Percentiles rank a stretch among this genome's conserved stretches.
phyloP scores from a whole-genome alignment of 306 rosid species.

The Vigna nakashimae region DNA sequence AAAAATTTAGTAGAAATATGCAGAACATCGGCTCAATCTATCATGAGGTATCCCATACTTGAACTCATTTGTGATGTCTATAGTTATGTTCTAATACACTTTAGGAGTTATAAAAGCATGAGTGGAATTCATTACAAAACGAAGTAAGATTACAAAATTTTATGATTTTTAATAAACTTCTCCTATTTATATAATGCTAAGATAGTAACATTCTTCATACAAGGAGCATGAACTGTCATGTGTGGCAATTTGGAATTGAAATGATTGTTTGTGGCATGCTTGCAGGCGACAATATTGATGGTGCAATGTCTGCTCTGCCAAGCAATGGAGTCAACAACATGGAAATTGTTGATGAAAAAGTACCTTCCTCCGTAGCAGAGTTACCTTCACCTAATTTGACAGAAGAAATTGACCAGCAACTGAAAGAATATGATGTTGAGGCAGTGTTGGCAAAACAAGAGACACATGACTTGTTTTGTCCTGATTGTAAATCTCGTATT shows the following conservation, averaged over 20 bases:
- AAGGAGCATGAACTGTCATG: neutral
- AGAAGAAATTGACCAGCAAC: conserved; percentile 36
- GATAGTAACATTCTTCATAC: neutral
- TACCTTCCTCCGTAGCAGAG: conserved; percentile 1
- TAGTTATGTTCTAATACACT: neutral
- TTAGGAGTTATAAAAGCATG: no score
- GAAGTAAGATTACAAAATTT: no score
- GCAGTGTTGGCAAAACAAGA: conserved; percentile 52
- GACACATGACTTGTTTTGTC: conserved; percentile 55
- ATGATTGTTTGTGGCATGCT: conserved; percentile 26
- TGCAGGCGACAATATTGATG: conserved; percentile 39
- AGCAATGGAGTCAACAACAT: neutral
- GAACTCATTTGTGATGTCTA: neutral
- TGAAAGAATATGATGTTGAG: conserved; percentile 47
- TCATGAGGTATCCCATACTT: neutral
- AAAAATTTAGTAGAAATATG: no score
- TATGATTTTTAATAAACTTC: no score
- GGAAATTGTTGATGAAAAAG: conserved; percentile 18
- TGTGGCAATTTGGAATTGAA: conserved; percentile 20
- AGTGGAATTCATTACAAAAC: no score
- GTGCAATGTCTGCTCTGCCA: conserved; percentile 34
- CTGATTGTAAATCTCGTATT: conserved; percentile 53
- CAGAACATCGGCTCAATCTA: no score
- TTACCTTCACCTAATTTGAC: conserved; percentile 23
- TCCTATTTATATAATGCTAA: neutral